Percentiles rank a stretch among this genome's conserved stretches.
Evolutionary conservation across 106 monocot genomes (phyloP).

Genomic region (Amphibolis antarctica): DNA sequence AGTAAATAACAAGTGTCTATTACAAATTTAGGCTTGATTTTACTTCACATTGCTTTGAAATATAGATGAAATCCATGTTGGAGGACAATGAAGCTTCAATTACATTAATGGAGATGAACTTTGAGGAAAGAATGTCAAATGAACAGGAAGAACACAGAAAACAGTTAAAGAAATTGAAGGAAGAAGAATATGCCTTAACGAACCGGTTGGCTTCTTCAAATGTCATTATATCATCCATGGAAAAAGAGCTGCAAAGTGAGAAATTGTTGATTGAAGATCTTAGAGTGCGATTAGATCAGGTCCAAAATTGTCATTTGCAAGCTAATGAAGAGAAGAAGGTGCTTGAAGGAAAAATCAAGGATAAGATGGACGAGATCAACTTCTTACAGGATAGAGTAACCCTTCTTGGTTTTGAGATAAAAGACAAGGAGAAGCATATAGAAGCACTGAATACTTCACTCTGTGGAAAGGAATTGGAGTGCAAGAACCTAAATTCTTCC

Average conservation of each 20-base stretch:
- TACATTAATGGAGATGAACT: constrained; percentile 32
- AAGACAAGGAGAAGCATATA: constrained; percentile 51
- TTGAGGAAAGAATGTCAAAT: constrained; percentile 28
- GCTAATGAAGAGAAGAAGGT: constrained; percentile 32
- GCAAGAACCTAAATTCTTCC: constrained; percentile 26
- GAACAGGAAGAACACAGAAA: constrained; percentile 44
- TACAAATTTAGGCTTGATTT: neutral
- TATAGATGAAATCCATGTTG: constrained; percentile 45
- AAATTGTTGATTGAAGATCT: constrained; percentile 34
- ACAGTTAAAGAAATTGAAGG: constrained; percentile 37
- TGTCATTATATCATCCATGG: constrained; percentile 31
- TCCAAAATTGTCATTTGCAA: constrained; percentile 29
- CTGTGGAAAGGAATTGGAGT: constrained; percentile 39
- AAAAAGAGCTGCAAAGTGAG: constrained; percentile 43
- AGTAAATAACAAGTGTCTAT: neutral
- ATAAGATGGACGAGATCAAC: constrained; percentile 33
- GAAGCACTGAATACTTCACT: constrained; percentile 35
- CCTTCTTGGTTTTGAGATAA: constrained; percentile 46
- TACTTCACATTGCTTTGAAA: no score
- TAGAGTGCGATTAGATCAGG: constrained; percentile 29
- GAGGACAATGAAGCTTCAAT: constrained; percentile 33
- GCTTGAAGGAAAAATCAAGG: constrained; percentile 46
- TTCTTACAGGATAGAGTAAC: constrained; percentile 41
- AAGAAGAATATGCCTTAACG: constrained; percentile 38
- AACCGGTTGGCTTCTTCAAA: constrained; percentile 50